A percentile compares a stretch with the other conserved stretches of the same genome.
phyloP scores from a whole-genome alignment of 331 rosid genomes.

The Pyracantha coccinea region DNA sequence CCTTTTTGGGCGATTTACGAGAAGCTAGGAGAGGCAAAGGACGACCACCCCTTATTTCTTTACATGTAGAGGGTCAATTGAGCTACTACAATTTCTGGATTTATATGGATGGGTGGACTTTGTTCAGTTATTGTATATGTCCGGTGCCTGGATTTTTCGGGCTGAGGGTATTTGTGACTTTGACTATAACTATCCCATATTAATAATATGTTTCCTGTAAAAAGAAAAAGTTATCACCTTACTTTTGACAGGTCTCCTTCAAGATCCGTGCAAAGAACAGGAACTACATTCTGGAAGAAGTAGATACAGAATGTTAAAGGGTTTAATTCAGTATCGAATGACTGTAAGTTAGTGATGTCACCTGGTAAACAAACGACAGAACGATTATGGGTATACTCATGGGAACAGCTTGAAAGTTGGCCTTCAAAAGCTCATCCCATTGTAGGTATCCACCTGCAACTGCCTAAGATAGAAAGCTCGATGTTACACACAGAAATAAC shows the following conservation, averaged over 20 bases:
- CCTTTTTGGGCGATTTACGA: not conserved
- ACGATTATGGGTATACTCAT: slow-evolving; percentile 77
- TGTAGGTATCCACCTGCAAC: slow-evolving; percentile 76
- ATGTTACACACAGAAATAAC: not conserved
- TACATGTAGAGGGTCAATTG: not conserved
- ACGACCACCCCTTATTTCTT: not conserved
- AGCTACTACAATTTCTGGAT: too few relatives aligned
- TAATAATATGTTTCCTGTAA: not conserved
- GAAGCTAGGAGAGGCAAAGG: not conserved
- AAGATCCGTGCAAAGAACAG: slow-evolving; percentile 76
- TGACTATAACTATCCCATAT: not conserved
- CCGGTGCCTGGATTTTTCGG: not conserved
- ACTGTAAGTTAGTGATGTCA: slow-evolving; percentile 18
- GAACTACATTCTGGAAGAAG: slow-evolving; percentile 70
- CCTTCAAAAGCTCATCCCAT: slow-evolving; percentile 62
- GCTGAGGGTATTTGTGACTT: not conserved
- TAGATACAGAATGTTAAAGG: slow-evolving; percentile 24
- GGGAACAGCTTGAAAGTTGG: slow-evolving; percentile 77
- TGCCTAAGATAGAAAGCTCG: slow-evolving; percentile 33
- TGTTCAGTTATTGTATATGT: too few relatives aligned
- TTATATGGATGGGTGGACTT: too few relatives aligned
- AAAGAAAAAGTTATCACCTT: slow-evolving; percentile 43
- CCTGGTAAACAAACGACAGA: slow-evolving; percentile 90
- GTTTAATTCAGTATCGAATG: slow-evolving; percentile 5
- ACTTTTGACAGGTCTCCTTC: slow-evolving; percentile 83